Conservation (phyloP, 202 grass and related monocot species). For the Schoenoplectus triqueter region DNA sequence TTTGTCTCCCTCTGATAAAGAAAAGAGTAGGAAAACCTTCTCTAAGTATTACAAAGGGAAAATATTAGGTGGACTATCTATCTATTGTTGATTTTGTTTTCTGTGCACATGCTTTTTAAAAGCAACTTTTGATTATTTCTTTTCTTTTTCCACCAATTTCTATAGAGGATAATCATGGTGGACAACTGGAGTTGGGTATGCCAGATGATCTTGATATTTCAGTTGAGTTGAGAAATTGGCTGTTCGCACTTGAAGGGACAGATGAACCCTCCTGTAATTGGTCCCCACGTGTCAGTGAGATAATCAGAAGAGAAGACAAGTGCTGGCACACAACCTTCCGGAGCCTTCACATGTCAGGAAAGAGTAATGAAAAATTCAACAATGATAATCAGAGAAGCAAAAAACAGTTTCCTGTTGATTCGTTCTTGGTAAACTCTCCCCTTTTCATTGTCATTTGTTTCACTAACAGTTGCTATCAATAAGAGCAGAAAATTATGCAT, state of each 20-base stretch:
- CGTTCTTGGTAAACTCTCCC: constrained; percentile 57
- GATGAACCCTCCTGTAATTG: constrained; percentile 62
- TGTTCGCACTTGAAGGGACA: constrained; percentile 95
- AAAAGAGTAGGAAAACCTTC: neutral
- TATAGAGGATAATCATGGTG: constrained; percentile 56
- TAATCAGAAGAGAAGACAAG: constrained; percentile 85
- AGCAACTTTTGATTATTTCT: constrained; percentile 21
- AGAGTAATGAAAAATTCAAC: constrained; percentile 62
- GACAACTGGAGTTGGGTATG: constrained; percentile 74
- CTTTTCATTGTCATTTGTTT: constrained; percentile 7
- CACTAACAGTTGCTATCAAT: neutral
- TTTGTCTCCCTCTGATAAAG: neutral
- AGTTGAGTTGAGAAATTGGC: constrained; percentile 85
- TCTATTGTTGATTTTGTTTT: constrained; percentile 17
- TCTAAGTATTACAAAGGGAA: neutral
- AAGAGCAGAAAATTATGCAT: neutral
- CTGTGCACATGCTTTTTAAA: neutral
- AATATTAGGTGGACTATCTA: constrained; percentile 16
- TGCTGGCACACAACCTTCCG: constrained; percentile 99
- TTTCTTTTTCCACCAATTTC: constrained; percentile 28
- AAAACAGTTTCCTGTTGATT: constrained; percentile 70
- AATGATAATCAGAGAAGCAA: constrained; percentile 45
- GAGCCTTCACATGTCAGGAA: constrained; percentile 77
- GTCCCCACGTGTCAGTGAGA: constrained; percentile 44
- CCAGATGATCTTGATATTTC: constrained; percentile 93